Conservation (phyloP, 148 eudicot species). For the Cornus florida region DNA sequence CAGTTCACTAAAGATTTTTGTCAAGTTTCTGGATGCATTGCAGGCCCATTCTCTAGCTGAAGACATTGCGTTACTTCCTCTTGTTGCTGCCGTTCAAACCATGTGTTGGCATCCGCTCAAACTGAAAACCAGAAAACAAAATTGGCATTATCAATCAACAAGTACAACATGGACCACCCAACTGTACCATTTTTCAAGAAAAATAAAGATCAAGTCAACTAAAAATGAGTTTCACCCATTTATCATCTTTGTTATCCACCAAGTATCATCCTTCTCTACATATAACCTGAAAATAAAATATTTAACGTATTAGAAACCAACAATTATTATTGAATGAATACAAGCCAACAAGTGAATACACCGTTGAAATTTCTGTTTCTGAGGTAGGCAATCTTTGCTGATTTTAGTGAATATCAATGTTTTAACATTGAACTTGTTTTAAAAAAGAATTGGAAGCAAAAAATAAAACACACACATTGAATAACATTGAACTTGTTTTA, state of each 20-base stretch:
- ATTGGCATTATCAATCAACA: neutral
- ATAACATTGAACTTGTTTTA: no score
- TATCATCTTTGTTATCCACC: no score
- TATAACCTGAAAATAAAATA: no score
- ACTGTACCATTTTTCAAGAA: neutral
- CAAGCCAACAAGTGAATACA: constrained; percentile 30
- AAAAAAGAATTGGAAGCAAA: no score
- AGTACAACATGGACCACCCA: neutral
- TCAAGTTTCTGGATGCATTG: no score
- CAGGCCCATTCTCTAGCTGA: constrained; percentile 71
- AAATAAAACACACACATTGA: no score
- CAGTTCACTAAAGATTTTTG: no score
- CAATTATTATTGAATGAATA: no score
- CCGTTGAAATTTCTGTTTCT: constrained; percentile 38
- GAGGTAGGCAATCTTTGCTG: constrained; percentile 26
- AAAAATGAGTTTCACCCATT: no score
- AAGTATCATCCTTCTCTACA: no score
- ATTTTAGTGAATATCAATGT: neutral
- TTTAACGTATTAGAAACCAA: no score
- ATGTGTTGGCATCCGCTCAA: constrained; percentile 98
- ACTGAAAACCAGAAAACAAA: constrained; percentile 39
- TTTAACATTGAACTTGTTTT: no score
- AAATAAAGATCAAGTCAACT: neutral
- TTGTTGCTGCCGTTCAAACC: constrained; percentile 94
- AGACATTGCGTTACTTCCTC: constrained; percentile 89